Evolutionary conservation across 768 basidiomycete species (phyloP).

Genomic region (Macrolepiota albuminosa): DNA sequence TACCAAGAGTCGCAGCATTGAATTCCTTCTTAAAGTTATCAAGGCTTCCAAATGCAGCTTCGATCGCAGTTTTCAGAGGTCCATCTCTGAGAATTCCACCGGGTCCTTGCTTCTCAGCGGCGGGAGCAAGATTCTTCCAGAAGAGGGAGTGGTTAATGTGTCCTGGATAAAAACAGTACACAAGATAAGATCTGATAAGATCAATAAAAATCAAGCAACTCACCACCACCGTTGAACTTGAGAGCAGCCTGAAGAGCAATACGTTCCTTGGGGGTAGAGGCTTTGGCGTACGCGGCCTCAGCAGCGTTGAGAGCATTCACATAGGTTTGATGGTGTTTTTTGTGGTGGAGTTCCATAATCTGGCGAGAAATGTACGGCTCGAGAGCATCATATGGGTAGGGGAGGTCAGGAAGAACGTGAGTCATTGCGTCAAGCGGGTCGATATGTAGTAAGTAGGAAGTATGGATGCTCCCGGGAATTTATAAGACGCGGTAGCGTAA

Average conservation of each 20-base stretch:
- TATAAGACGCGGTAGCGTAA: background rate
- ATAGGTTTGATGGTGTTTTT: slow-evolving; percentile 93
- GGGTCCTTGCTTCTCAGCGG: slow-evolving; percentile 71
- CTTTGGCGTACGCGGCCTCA: slow-evolving; percentile 66
- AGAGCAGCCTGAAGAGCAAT: slow-evolving; percentile 87
- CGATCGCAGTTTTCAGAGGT: slow-evolving; percentile 62
- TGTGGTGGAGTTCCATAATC: slow-evolving; percentile 94
- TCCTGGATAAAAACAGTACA: slow-evolving; percentile 9
- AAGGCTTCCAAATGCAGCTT: slow-evolving; percentile 57
- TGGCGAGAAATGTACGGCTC: slow-evolving; percentile 86
- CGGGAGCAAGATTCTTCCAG: slow-evolving; percentile 5
- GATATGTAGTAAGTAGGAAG: background rate
- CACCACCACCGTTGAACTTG: slow-evolving; percentile 95
- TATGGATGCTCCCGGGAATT: background rate
- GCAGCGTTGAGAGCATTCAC: slow-evolving; percentile 90
- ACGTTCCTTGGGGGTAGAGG: slow-evolving; percentile 65
- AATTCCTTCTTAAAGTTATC: slow-evolving; percentile 75
- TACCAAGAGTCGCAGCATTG: slow-evolving; percentile 77
- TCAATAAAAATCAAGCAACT: slow-evolving; percentile 19
- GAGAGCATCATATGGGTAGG: slow-evolving; percentile 82
- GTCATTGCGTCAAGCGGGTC: slow-evolving; percentile 12
- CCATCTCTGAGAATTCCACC: slow-evolving; percentile 60
- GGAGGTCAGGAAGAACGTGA: slow-evolving; percentile 53
- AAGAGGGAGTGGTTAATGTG: slow-evolving; percentile 6
- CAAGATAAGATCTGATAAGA: slow-evolving; percentile 9